phyloP scores from a whole-genome alignment of 257 asterid species.

The Cinchona pubescens region DNA sequence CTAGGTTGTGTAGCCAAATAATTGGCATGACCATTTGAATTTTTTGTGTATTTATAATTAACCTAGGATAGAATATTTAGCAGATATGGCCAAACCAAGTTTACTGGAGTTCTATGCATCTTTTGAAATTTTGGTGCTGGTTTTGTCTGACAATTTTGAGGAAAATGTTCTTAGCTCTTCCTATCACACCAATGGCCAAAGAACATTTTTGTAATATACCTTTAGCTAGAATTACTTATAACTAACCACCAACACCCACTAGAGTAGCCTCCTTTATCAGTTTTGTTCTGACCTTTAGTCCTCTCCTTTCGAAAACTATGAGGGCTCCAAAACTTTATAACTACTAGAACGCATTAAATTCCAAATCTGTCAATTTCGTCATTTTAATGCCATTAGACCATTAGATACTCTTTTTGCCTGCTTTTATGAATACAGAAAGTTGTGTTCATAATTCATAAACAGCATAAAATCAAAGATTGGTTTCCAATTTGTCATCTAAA shows the following conservation, averaged over 20 bases:
- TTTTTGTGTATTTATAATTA: neutral
- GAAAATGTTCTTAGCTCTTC: neutral
- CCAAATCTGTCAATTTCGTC: neutral
- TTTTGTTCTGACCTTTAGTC: neutral
- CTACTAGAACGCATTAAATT: neutral
- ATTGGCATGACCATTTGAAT: neutral
- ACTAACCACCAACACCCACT: neutral
- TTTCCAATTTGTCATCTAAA: neutral
- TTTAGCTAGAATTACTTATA: neutral
- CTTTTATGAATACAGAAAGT: neutral
- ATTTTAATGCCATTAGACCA: neutral
- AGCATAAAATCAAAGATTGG: neutral
- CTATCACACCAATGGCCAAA: neutral
- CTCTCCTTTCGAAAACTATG: neutral
- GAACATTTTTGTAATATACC: neutral
- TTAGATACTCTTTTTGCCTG: neutral
- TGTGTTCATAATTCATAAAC: neutral
- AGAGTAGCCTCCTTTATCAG: neutral
- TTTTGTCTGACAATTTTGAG: neutral
- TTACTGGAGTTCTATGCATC: neutral
- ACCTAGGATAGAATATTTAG: neutral
- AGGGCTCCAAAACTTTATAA: neutral
- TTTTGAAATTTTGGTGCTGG: neutral
- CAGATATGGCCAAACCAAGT: neutral
- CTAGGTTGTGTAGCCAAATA: too few relatives aligned